A percentile compares a stretch with the other conserved stretches of the same genome.
Conservation (phyloP, 768 basidiomycete species). For the Pilatotrama ljubarskyi region DNA sequence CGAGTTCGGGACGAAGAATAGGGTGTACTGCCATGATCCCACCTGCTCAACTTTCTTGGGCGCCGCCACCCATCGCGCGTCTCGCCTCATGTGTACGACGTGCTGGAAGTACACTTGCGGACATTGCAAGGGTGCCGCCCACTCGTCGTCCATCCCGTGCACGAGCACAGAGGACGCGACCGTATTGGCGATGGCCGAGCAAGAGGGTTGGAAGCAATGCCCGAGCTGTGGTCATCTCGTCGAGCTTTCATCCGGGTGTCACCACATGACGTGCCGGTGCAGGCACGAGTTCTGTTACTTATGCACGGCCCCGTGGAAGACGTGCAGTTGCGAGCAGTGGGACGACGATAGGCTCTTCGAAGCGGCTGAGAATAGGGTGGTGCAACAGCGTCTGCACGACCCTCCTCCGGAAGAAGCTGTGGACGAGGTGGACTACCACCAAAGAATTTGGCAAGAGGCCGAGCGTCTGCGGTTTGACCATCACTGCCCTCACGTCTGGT, state of each 20-base stretch:
- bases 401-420: too few relatives aligned
- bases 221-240: conserved; percentile 34
- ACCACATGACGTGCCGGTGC: conserved; percentile 42
- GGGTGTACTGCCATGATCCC: conserved; percentile 49
- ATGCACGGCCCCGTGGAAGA: conserved; percentile 62
- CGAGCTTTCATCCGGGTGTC: conserved; percentile 35
- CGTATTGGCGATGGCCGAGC: conserved; percentile 43
- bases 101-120: conserved; percentile 46
- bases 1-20: conserved; percentile 47
- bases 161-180: conserved; percentile 40
- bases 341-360: too few relatives aligned
- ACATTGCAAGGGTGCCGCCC: conserved; percentile 48
- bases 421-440: too few relatives aligned
- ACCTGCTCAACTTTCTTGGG: conserved; percentile 56
- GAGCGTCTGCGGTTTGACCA: too few relatives aligned
- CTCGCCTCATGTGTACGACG: conserved; percentile 36
- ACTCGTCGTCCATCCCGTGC: conserved; percentile 28
- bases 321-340: conserved; percentile 43
- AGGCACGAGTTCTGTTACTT: conserved; percentile 47
- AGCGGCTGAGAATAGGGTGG: too few relatives aligned
- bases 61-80: conserved; percentile 28
- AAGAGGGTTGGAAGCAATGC: conserved; percentile 41
- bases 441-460: too few relatives aligned
- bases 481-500: too few relatives aligned
- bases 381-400: too few relatives aligned